These are phyloP conservation scores for Phoenix dactylifera DNA, from an alignment of 176 grass and related monocot species.

Conservation along the genomic window DNA sequence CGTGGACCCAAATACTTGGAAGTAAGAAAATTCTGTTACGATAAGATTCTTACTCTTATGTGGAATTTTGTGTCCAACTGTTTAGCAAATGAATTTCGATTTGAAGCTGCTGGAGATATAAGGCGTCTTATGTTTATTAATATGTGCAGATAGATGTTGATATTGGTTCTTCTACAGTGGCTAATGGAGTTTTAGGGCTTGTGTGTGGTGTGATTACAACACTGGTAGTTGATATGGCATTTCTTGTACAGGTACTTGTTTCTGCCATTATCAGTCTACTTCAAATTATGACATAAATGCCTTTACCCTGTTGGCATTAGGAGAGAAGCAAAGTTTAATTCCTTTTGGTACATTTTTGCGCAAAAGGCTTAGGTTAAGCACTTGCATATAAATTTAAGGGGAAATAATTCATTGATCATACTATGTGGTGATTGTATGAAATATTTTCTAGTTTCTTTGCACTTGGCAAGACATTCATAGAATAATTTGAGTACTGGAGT, in stretches of 20 bases:
- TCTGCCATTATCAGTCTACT: neutral
- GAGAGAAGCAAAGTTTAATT: neutral
- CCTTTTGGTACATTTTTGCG: no score
- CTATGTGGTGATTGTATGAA: no score
- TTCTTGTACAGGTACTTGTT: slow-evolving; percentile 78
- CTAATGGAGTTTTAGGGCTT: slow-evolving; percentile 91
- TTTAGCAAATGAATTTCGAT: neutral
- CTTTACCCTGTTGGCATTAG: neutral
- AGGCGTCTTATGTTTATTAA: slow-evolving; percentile 24
- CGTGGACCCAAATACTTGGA: slow-evolving; percentile 81
- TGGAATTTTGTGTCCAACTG: no score
- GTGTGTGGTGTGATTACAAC: slow-evolving; percentile 85
- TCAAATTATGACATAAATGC: neutral
- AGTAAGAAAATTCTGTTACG: slow-evolving; percentile 23
- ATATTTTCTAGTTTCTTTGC: no score
- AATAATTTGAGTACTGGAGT: no score
- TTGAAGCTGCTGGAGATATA: neutral
- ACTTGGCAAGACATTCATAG: no score
- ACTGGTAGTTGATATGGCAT: slow-evolving; percentile 96
- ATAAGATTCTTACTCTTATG: neutral
- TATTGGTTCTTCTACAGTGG: slow-evolving; percentile 95
- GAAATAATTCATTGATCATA: no score
- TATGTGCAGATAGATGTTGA: slow-evolving; percentile 83
- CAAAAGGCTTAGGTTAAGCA: no score
- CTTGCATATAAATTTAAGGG: no score